Percentiles rank a stretch among this genome's conserved stretches.
Conservation (phyloP, 1,284 basidiomycete genomes). For the Ceratobasidium sp. region DNA sequence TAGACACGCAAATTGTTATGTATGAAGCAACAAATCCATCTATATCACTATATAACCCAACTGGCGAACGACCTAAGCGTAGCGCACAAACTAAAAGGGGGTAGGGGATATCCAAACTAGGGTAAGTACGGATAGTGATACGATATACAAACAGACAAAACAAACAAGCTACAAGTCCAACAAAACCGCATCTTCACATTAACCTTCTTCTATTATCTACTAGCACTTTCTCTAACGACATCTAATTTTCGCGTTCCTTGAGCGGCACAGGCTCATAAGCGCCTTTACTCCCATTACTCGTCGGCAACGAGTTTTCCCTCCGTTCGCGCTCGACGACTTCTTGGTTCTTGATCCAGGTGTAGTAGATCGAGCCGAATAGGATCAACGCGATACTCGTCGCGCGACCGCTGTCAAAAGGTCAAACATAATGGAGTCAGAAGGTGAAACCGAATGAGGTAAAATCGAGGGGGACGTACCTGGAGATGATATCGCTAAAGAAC, state of each 20-base stretch:
- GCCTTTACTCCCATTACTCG: constrained; percentile 36
- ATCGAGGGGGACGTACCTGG: constrained; percentile 65
- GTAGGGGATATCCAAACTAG: no score
- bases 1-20: not conserved
- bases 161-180: no score
- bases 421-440: no score
- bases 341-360: constrained; percentile 85
- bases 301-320: constrained; percentile 39
- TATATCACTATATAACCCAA: not conserved
- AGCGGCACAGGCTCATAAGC: constrained; percentile 65
- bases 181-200: not conserved
- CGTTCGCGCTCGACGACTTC: constrained; percentile 58
- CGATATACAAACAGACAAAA: no score
- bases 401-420: constrained; percentile 69
- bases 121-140: no score
- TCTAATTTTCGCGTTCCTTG: constrained; percentile 62
- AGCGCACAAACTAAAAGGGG: no score
- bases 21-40: not conserved
- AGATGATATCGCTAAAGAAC: constrained; percentile 80
- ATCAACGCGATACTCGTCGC: constrained; percentile 82
- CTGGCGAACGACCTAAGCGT: no score
- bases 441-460: no score
- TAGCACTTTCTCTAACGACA: constrained; percentile 48
- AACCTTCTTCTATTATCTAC: constrained; percentile 52
- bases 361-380: constrained; percentile 83